A percentile compares a stretch with the other conserved stretches of the same genome.
These are phyloP conservation scores for Pezicula radicicola DNA, from an alignment of 2,329 filamentous ascomycete species.

Conservation along the genomic window DNA sequence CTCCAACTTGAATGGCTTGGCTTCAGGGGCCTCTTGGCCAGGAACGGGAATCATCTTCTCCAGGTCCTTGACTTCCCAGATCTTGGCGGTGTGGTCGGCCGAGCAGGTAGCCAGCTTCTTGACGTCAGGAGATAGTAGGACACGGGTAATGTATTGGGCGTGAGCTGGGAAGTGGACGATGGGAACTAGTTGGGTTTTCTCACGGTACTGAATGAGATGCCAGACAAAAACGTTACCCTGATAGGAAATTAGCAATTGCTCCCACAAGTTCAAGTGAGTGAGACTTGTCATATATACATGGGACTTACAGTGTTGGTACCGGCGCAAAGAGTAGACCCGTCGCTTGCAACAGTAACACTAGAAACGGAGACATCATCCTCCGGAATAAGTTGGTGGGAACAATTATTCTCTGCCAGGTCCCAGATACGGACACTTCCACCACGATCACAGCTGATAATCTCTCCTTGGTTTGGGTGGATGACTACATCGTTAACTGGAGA, in stretches of 20 bases:
- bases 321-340: constrained; percentile 88
- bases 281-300: background rate
- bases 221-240: constrained; percentile 97
- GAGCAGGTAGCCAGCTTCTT: constrained; percentile 73
- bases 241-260: constrained; percentile 11
- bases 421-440: constrained; percentile 91
- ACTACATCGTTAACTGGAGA: constrained; percentile 94
- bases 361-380: constrained; percentile 93
- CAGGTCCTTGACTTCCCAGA: constrained; percentile 86
- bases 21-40: constrained; percentile 27
- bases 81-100: constrained; percentile 82
- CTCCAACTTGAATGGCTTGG: constrained; percentile 59
- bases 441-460: constrained; percentile 94
- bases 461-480: constrained; percentile 98
- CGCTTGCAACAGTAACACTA: constrained; percentile 92
- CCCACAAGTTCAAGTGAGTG: background rate
- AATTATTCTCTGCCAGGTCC: constrained; percentile 96
- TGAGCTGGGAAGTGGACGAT: constrained; percentile 72
- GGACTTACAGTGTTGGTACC: constrained; percentile 78
- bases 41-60: constrained; percentile 39
- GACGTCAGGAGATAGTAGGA: constrained; percentile 71
- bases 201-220: constrained; percentile 75
- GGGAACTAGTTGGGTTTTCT: constrained; percentile 67
- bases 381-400: constrained; percentile 91
- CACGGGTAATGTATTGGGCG: constrained; percentile 69